Evolutionary conservation across 164 flowering plant species (phyloP), one percentile per base, ranked within the genome.

Genomic region (Dillenia suffruticosa): DNA sequence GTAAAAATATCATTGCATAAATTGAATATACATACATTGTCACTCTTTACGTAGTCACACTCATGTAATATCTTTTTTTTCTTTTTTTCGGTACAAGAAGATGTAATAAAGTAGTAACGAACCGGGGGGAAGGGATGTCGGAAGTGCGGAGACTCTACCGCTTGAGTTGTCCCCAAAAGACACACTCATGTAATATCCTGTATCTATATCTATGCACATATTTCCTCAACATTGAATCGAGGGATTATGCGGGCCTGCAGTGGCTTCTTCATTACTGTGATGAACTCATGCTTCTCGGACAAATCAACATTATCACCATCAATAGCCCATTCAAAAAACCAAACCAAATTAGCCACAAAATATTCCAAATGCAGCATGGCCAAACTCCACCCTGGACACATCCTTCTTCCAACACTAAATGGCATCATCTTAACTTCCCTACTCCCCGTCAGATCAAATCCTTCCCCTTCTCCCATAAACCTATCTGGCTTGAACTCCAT

Each of bases 361-460:
- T 53, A 63, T 44, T 63, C 58, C 58, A 54, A 46, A 22, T 63
- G 66, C 12, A 63, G 6, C 56, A 61, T 3, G 19, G 64, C 64
- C 56, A 61, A 50, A 10, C 15, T 46, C 14, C 8, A 46, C 44
- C 14, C 67, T 46, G 67, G 67, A 22, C 67, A 63, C 2, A 63
- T 56, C 54, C 67, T 63, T 32, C 67, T 63, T 10, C 67, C 40
- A 5, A 5, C 40, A 32, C 40, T 6, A 5, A 32, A 32, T 0
- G 40, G 53, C 62, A 65, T 65, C 68, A 65, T 65, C 62, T 65
- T 65, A 5, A 65, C 58, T 62, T 51, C 68, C 46, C 17, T 65
- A 3, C 49, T 45, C 22, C 68, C 62, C 5, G 56, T 65, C 9
- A 57, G 9, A 50, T 65, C 68, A n/a, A 63, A 63, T 8, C 40